phyloP scores from a whole-genome alignment of 2,329 filamentous ascomycete species.

The Coniella lustricola region DNA sequence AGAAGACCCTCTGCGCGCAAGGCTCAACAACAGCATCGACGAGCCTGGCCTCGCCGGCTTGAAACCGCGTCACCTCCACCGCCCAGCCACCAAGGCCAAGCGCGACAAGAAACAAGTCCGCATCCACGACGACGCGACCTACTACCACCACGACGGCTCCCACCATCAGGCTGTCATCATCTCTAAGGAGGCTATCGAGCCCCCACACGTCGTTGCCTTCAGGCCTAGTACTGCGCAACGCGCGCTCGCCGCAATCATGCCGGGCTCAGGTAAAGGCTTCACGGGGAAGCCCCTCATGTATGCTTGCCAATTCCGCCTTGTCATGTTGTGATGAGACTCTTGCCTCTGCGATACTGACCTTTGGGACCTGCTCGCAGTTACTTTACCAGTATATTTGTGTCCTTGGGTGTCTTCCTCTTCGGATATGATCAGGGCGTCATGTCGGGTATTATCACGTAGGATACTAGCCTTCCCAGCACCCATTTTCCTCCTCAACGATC shows the following conservation, averaged over 20 bases:
- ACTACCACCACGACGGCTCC: constrained; percentile 20
- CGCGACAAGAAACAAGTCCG: constrained; percentile 59
- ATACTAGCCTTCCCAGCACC: constrained; percentile 4
- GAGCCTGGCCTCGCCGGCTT: constrained; percentile 49
- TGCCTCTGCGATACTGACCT: constrained; percentile 2
- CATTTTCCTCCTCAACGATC: constrained; percentile 7
- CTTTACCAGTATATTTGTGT: constrained; percentile 89
- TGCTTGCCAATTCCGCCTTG: constrained; percentile 21
- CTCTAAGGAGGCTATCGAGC: constrained; percentile 72
- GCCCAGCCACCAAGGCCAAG: constrained; percentile 18
- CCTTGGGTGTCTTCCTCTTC: constrained; percentile 79
- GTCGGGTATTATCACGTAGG: constrained; percentile 65
- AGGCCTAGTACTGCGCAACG: constrained; percentile 61
- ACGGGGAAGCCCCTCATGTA: constrained; percentile 94
- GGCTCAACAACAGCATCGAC: constrained; percentile 59
- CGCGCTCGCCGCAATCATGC: constrained; percentile 78
- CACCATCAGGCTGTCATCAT: constrained; percentile 35
- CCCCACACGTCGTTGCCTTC: constrained; percentile 61
- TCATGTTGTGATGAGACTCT: neutral
- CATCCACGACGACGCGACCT: constrained; percentile 40
- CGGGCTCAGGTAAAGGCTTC: constrained; percentile 74
- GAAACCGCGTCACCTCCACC: constrained; percentile 37
- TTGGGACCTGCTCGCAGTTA: constrained; percentile 49
- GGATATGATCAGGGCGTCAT: constrained; percentile 88
- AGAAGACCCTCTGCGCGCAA: constrained; percentile 72